phyloP scores from a whole-genome alignment of 1,284 basidiomycete species.

The Peniophora sp. region DNA sequence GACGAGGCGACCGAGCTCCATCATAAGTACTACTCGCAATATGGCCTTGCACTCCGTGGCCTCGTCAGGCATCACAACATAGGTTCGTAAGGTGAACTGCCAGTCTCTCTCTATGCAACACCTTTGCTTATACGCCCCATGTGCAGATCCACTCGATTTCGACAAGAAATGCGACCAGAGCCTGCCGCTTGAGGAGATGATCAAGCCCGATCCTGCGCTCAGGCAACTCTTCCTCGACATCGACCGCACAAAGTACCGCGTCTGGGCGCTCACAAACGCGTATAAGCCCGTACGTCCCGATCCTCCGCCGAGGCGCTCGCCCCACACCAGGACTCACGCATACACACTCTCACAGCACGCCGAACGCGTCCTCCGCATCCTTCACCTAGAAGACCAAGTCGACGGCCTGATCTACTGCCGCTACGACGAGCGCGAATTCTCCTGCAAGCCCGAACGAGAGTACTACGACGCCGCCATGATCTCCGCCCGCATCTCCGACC shows the following conservation, averaged over 20 bases:
- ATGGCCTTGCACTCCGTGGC: conserved; percentile 82
- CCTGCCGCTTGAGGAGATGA: conserved; percentile 76
- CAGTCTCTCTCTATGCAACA: no score
- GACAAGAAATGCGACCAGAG: conserved; percentile 80
- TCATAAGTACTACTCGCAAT: conserved; percentile 68
- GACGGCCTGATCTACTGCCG: conserved; percentile 82
- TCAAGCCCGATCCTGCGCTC: conserved; percentile 57
- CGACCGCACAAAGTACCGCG: conserved; percentile 68
- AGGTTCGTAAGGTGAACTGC: conserved; percentile 34
- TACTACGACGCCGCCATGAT: conserved; percentile 66
- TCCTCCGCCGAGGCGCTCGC: background rate
- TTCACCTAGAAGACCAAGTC: conserved; percentile 67
- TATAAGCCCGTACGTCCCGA: conserved; percentile 52
- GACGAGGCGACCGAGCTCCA: conserved; percentile 72
- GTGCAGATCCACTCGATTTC: conserved; percentile 77
- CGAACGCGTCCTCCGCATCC: conserved; percentile 67
- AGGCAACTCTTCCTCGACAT: conserved; percentile 72
- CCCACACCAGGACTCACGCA: conserved; percentile 2
- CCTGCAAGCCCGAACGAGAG: conserved; percentile 76
- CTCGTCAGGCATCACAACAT: conserved; percentile 74
- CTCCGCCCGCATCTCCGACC: conserved; percentile 50
- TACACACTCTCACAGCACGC: conserved; percentile 54
- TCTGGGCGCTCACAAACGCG: conserved; percentile 81
- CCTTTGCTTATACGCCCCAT: background rate
- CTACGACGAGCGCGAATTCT: conserved; percentile 62